These are phyloP conservation scores for Apophysomyces trapeziformis DNA, from an alignment of 371 early-diverging fungal species.

Conservation along the genomic window DNA sequence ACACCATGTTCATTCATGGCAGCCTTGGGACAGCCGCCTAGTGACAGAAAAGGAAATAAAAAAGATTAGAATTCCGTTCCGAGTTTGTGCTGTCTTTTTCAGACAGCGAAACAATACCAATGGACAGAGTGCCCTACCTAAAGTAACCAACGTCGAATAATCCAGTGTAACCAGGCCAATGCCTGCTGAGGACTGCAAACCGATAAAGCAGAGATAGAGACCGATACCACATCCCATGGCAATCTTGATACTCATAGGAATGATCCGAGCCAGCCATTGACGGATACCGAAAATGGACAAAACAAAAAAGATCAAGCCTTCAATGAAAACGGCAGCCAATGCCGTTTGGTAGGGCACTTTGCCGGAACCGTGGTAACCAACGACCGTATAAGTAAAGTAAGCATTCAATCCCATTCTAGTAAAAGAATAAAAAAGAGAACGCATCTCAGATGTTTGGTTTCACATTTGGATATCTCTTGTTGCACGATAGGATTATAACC, in stretches of 20 bases:
- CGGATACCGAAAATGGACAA: constrained; percentile 77
- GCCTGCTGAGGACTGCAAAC: constrained; percentile 76
- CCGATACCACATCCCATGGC: constrained; percentile 83
- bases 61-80: background rate
- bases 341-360: constrained; percentile 72
- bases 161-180: constrained; percentile 72
- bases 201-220: constrained; percentile 75
- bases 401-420: constrained; percentile 78
- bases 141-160: constrained; percentile 66
- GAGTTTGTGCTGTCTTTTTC: background rate
- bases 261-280: constrained; percentile 75
- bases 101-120: background rate
- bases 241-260: constrained; percentile 74
- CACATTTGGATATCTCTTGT: background rate
- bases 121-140: constrained; percentile 37
- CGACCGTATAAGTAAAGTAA: constrained; percentile 81
- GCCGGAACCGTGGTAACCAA: constrained; percentile 77
- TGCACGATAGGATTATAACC: background rate
- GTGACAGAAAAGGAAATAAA: background rate
- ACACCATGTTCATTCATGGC: constrained; percentile 53
- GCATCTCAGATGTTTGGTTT: background rate
- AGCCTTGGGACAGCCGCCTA: constrained; percentile 60
- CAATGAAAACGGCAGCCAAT: constrained; percentile 79
- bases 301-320: constrained; percentile 75
- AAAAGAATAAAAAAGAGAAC: background rate